phyloP scores from a whole-genome alignment of 2,329 filamentous ascomycete genomes.

The Colletotrichum viniferum region DNA sequence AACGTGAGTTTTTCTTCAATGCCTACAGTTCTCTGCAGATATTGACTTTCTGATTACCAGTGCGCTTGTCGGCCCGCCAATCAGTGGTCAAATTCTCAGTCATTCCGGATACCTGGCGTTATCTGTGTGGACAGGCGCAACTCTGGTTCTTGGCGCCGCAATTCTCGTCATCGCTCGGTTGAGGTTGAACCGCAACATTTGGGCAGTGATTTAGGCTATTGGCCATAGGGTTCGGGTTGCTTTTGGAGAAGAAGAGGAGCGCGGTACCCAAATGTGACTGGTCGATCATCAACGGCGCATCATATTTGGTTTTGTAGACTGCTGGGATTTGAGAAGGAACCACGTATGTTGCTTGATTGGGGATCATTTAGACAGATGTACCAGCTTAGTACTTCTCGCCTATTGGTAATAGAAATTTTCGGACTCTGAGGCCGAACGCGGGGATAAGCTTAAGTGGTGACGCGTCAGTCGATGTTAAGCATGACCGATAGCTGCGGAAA shows the following conservation, averaged over 20 bases:
- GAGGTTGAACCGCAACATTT: not conserved
- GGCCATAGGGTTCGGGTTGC: not conserved
- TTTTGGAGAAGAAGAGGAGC: not conserved
- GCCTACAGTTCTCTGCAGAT: too few relatives aligned
- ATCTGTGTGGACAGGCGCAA: slow-evolving; percentile 41
- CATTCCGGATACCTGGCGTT: slow-evolving; percentile 44
- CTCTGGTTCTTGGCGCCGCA: slow-evolving; percentile 32
- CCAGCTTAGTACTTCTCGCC: not conserved
- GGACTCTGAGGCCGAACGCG: not conserved
- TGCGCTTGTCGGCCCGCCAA: slow-evolving; percentile 43
- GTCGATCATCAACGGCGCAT: not conserved
- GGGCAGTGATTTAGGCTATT: not conserved
- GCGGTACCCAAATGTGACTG: not conserved
- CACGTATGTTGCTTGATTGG: not conserved
- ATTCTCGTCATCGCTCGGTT: slow-evolving; percentile 26
- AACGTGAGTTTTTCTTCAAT: slow-evolving; percentile 33
- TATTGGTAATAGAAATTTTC: not conserved
- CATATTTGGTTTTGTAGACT: not conserved
- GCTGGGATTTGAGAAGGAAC: accelerated
- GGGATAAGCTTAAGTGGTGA: not conserved
- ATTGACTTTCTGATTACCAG: slow-evolving; percentile 21
- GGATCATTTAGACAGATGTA: not conserved
- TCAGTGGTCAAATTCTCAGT: slow-evolving; percentile 41
- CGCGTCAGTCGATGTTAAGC: not conserved
- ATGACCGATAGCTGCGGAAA: not conserved